Percentiles rank a stretch among this genome's conserved stretches.
Evolutionary conservation across 1,284 basidiomycete genomes (phyloP).

Genomic region (Pterula multifida): DNA sequence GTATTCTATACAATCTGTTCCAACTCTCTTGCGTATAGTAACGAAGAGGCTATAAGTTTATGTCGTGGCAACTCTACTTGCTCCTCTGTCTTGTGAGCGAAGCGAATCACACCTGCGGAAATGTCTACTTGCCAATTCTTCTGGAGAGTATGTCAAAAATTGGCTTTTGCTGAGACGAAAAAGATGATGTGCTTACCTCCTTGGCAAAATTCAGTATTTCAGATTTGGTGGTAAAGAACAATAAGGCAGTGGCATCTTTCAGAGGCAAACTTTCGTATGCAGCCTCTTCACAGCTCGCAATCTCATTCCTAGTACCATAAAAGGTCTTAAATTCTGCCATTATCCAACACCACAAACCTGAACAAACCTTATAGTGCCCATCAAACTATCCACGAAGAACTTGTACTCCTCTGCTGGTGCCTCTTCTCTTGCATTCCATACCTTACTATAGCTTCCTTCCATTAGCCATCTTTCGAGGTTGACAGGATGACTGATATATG

Average conservation of each 20-base stretch:
- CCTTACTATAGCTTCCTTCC: constrained; percentile 97
- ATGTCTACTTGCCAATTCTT: constrained; percentile 67
- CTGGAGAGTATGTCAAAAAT: constrained; percentile 22
- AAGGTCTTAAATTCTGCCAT: too few species aligned
- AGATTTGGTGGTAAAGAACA: constrained; percentile 76
- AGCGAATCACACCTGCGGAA: constrained; percentile 43
- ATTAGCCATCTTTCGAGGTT: constrained; percentile 95
- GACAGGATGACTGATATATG: constrained; percentile 76
- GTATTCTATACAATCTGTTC: constrained; percentile 75
- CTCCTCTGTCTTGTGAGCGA: constrained; percentile 63
- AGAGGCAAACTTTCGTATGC: constrained; percentile 83
- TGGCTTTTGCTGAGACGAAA: not conserved
- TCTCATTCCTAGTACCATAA: constrained; percentile 85
- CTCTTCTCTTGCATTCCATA: constrained; percentile 89
- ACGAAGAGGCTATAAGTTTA: constrained; percentile 63
- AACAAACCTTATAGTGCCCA: constrained; percentile 80
- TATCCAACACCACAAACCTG: not conserved
- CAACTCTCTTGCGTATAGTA: constrained; percentile 73
- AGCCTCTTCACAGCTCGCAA: constrained; percentile 85
- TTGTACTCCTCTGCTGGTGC: constrained; percentile 82
- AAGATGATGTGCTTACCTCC: constrained; percentile 34
- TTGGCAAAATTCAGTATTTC: constrained; percentile 73
- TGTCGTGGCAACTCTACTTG: constrained; percentile 73
- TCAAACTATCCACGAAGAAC: constrained; percentile 82
- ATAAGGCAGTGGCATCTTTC: constrained; percentile 76